Evolutionary conservation across 495 filamentous ascomycete genomes (phyloP), one percentile per base, ranked within the genome.

Genomic region (Tuber borchii): DNA sequence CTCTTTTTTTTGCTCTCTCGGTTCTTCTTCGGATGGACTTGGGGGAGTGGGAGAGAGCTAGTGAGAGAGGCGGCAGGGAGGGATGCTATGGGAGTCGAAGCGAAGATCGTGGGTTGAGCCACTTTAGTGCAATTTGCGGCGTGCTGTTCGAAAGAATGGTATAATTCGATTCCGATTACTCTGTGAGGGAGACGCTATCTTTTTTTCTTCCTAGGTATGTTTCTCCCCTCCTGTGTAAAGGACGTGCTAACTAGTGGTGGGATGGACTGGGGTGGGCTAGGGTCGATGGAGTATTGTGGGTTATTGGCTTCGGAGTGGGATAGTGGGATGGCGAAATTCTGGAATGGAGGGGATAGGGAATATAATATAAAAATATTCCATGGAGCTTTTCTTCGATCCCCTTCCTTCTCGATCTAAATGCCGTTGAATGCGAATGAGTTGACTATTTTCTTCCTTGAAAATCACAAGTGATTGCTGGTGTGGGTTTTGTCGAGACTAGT

Each of bases 71-170:
- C 91, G 46, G 51, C 88, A 93, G 92, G 92, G 91, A 93, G 19
- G 56, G 56, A 65, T 65, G 56, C 56, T 65, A 90, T 82, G 81
- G 81, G 79, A 89, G 93, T 89, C 90, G 88, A 91, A 93, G 92
- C 92, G 91, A 90, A 94, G 93, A 93, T 93, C 90, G 92, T 95
- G 91, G 90, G 86, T 88, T 86, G 83, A 83, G 74, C 78, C 92
- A 97, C 93, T 95, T 95, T 88, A 98, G 94, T 97, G 91, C 94
- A 95, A 98, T 98, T 93, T 93, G 94, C 93, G 89, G 95, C 93
- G 90, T 97, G 87, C 88, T 87, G 79, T 82, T 84, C 81, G 71
- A 77, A 82, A 83, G 84, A 82, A 83, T 84, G 88, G 90, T 91
- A 93, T 90, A 91, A 97, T 96, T 96, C 93, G 92, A 97, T 97